Percentiles rank a stretch among this genome's conserved stretches.
These are phyloP conservation scores for Alternaria arbusti DNA, from an alignment of 2,329 filamentous ascomycete genomes.

Conservation along the genomic window DNA sequence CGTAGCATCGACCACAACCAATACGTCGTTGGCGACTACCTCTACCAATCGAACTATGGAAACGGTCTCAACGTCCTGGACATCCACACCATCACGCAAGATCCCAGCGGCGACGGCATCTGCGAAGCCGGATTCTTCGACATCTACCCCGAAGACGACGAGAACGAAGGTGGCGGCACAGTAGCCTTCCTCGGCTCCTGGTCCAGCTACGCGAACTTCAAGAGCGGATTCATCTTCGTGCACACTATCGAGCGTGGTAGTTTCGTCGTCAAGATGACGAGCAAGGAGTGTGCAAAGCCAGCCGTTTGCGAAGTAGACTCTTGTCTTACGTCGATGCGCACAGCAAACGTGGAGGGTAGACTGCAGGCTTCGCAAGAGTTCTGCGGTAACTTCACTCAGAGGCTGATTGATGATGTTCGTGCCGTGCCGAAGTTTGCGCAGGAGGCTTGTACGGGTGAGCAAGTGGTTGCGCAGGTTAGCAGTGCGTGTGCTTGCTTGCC, in stretches of 20 bases:
- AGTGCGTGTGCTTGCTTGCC: constrained; percentile 34
- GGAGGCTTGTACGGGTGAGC: constrained; percentile 17
- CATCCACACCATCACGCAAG: constrained; percentile 45
- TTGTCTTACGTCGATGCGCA: constrained; percentile 26
- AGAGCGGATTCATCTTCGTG: constrained; percentile 43
- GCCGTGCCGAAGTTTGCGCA: constrained; percentile 26
- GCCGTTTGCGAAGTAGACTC: constrained; percentile 27
- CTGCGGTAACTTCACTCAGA: constrained; percentile 23
- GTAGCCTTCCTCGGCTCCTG: constrained; percentile 51
- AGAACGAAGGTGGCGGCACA: constrained; percentile 39
- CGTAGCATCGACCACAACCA: constrained; percentile 54
- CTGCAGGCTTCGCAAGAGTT: constrained; percentile 25
- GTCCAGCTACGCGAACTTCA: constrained; percentile 47
- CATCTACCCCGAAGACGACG: constrained; percentile 51
- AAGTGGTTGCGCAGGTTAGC: constrained; percentile 29
- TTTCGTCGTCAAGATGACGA: constrained; percentile 41
- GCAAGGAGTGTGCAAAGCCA: constrained; percentile 27
- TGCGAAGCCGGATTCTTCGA: constrained; percentile 52
- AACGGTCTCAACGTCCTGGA: constrained; percentile 47
- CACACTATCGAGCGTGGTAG: constrained; percentile 46
- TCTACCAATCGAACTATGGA: constrained; percentile 51
- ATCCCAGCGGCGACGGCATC: constrained; percentile 44
- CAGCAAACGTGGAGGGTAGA: constrained; percentile 26
- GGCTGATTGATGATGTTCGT: constrained; percentile 21
- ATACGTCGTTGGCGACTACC: constrained; percentile 47